Evolutionary conservation across 2,329 filamentous ascomycete species (phyloP).

Genomic region (Drechslerella stenobrocha): DNA sequence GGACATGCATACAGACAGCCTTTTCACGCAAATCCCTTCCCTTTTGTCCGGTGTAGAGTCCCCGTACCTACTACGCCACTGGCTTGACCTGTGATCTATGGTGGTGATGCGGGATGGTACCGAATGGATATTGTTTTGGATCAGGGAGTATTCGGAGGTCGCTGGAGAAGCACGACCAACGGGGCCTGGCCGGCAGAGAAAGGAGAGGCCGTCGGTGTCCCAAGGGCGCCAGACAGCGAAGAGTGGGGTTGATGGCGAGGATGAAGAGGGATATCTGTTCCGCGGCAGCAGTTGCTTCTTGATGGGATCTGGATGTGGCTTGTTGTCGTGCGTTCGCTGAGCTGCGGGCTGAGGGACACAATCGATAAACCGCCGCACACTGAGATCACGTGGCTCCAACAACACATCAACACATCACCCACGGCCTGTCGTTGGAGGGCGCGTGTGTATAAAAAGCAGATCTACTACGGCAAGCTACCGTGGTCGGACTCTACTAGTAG

Average conservation of each 20-base stretch:
- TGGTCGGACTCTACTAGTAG: neutral
- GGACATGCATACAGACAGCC: neutral
- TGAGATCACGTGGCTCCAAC: no score
- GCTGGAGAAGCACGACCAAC: neutral
- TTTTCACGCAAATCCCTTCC: neutral
- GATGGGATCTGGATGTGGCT: neutral
- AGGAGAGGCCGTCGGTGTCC: neutral
- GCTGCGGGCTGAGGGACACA: slow-evolving; percentile 3
- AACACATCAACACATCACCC: neutral
- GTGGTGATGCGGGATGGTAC: slow-evolving; percentile 18
- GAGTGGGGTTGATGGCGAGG: neutral
- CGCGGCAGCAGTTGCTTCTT: neutral
- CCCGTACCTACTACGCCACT: slow-evolving; percentile 31
- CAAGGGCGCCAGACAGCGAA: neutral
- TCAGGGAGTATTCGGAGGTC: neutral
- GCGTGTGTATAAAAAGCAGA: no score
- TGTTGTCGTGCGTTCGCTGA: slow-evolving; percentile 2
- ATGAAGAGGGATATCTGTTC: slow-evolving; percentile 1
- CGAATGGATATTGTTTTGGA: neutral
- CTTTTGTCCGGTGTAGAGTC: neutral
- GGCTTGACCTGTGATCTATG: slow-evolving; percentile 48
- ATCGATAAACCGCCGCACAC: slow-evolving; percentile 6
- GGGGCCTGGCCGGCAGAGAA: neutral
- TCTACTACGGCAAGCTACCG: no score
- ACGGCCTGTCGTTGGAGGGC: no score